Conservation (phyloP, 225 moss, liverwort and hornwort species). For the Rhytidiadelphus loreus region DNA sequence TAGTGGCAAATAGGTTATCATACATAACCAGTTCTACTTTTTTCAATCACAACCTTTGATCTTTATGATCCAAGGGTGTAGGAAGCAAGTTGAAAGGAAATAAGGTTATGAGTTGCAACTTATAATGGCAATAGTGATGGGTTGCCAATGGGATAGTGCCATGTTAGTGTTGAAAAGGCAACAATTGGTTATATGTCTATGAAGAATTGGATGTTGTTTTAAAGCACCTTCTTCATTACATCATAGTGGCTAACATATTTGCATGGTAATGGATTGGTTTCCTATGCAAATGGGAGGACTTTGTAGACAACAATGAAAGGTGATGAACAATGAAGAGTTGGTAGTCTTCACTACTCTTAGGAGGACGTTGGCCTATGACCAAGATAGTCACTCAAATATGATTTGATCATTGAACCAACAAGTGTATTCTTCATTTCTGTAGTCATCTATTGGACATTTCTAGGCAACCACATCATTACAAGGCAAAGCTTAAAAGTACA, state of each 20-base stretch:
- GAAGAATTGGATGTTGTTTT: not conserved
- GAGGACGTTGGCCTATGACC: accelerated
- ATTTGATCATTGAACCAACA: not conserved
- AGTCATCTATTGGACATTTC: not conserved
- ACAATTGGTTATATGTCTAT: not conserved
- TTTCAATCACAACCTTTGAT: too few relatives aligned
- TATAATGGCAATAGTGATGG: too few relatives aligned
- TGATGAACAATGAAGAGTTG: not conserved
- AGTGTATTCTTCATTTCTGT: not conserved
- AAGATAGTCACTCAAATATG: not conserved
- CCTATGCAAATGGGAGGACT: not conserved
- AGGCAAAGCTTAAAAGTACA: not conserved
- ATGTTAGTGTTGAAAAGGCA: too few relatives aligned
- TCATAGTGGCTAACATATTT: not conserved
- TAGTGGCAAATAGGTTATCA: too few relatives aligned
- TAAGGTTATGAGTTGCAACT: too few relatives aligned
- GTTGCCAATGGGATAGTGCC: too few relatives aligned
- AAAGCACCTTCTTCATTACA: not conserved
- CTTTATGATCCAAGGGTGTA: too few relatives aligned
- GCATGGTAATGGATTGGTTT: not conserved
- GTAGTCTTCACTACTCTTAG: too few relatives aligned
- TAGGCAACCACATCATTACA: accelerated
- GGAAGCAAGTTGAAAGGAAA: too few relatives aligned
- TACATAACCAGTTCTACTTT: too few relatives aligned
- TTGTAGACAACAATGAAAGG: accelerated